Percentiles rank a stretch among this genome's conserved stretches.
phyloP scores from a whole-genome alignment of 2,329 filamentous ascomycete species.

The Diaporthe sp. region DNA sequence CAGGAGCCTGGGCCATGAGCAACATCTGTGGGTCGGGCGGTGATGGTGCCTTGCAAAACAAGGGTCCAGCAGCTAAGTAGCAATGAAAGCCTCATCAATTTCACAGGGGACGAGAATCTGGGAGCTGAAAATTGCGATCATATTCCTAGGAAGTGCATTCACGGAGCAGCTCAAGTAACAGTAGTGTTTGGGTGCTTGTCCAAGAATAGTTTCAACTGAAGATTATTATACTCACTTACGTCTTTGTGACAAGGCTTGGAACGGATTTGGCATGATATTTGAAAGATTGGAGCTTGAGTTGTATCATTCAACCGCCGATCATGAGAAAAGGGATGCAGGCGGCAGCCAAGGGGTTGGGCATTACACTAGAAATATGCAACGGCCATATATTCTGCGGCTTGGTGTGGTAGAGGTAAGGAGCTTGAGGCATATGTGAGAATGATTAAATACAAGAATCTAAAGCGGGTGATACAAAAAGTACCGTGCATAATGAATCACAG shows the following conservation, averaged over 20 bases:
- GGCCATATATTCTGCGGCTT: not conserved
- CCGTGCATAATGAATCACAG: too few species aligned
- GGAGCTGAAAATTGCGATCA: too few species aligned
- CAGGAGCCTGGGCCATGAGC: not conserved
- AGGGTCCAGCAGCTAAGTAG: not conserved
- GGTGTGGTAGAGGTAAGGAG: not conserved
- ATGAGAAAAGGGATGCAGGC: not conserved
- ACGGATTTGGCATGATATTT: not conserved
- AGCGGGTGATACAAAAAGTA: not conserved
- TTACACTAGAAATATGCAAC: not conserved
- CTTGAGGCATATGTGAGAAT: not conserved
- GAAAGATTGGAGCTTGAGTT: rapidly evolving
- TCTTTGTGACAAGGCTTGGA: not conserved
- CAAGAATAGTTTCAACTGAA: not conserved
- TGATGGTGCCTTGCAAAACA: not conserved
- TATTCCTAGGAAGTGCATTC: not conserved
- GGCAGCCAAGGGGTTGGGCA: rapidly evolving
- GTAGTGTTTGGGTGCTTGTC: not conserved
- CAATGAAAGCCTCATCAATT: not conserved
- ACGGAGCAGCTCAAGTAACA: not conserved
- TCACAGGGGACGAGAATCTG: not conserved
- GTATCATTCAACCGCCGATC: not conserved
- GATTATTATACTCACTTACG: not conserved
- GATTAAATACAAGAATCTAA: not conserved
- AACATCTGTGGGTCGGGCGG: not conserved